These are phyloP conservation scores for Botrytis cinerea DNA, from an alignment of 2,329 filamentous ascomycete species.

Conservation along the genomic window DNA sequence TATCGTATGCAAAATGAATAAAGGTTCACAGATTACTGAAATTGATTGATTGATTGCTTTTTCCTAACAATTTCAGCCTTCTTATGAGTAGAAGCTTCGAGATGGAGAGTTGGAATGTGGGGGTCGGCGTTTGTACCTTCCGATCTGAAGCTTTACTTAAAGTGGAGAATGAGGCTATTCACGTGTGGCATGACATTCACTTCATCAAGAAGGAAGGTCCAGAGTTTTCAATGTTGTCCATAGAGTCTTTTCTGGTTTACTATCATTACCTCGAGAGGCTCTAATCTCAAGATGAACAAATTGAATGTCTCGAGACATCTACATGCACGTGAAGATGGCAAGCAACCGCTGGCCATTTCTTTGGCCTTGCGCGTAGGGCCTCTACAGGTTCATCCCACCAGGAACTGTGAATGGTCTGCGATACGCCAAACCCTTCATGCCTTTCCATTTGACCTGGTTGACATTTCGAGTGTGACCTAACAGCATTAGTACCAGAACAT, in stretches of 20 bases:
- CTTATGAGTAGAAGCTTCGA: slow-evolving; percentile 18
- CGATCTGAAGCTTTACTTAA: slow-evolving; percentile 9
- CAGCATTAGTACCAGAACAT: not conserved
- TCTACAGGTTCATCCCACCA: not conserved
- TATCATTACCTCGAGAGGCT: not conserved
- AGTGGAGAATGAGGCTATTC: slow-evolving; percentile 13
- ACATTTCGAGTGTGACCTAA: slow-evolving; percentile 41
- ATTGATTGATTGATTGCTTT: slow-evolving; percentile 9
- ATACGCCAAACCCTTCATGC: slow-evolving; percentile 18
- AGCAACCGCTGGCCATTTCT: not conserved
- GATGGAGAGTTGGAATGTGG: slow-evolving; percentile 24
- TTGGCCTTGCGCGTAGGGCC: not conserved
- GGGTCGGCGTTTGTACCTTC: slow-evolving; percentile 21
- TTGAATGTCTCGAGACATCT: not conserved
- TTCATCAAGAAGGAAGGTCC: not conserved
- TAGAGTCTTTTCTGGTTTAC: not conserved
- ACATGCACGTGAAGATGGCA: not conserved
- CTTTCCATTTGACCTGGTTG: slow-evolving; percentile 33
- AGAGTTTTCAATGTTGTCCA: not conserved
- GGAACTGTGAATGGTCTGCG: not conserved
- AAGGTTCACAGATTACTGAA: not conserved
- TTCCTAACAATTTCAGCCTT: slow-evolving; percentile 18
- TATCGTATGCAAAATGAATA: not conserved
- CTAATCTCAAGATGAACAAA: not conserved
- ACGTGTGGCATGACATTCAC: slow-evolving; percentile 1